Base-by-base conservation (phyloP, 495 filamentous ascomycete species). In the Hypoxylon cercidicola region DNA sequence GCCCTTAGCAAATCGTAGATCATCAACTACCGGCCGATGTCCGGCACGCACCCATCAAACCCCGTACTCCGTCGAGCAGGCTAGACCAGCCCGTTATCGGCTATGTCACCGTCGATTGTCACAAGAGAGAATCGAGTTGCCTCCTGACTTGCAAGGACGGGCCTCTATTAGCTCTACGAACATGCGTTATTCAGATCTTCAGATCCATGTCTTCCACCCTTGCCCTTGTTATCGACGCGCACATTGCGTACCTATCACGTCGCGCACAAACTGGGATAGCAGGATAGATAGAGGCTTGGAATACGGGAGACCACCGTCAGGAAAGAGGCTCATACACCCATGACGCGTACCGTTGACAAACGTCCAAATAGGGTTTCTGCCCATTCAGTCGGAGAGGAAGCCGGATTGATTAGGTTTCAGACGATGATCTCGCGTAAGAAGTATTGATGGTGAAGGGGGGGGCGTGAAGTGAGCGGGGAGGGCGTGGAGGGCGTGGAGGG, bases 21-120 rank as follows among this genome's bases (percentile, higher is more conserved):
- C 66, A 5, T 58, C 61, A 69, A 69, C 61, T 69, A 69, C 66
- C 66, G 66, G 49, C 58, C 59, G 65, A 63, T 68, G 60, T 60
- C 65, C 65, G 65, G 44, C 39, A 43, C 21, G 25, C 60, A 6
- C 55, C 59, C 28, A 51, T 41, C 45, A 28, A 68, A 54, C 34
- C 53, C 54, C 43, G 41, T 68, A 52, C 44, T 43, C 55, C 49
- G 51, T 47, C 20, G 16, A 16, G 28, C 37, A 21, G 28, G 40
- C 53, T 47, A 58, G 34, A 20, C 16, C 16, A 11, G 23, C 61
- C 61, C 61, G 48, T 58, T 64, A 64, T 54, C 61, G 61, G 61
- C 54, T 54, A 8, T 41, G 30, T 40, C 46, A 49, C 34, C 28
- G 45, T 47, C n/a, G 25, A 28, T 4, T n/a, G 13, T 37, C 21